phyloP scores from a whole-genome alignment of 2,329 filamentous ascomycete genomes.

The Hypoxylon sp. region DNA sequence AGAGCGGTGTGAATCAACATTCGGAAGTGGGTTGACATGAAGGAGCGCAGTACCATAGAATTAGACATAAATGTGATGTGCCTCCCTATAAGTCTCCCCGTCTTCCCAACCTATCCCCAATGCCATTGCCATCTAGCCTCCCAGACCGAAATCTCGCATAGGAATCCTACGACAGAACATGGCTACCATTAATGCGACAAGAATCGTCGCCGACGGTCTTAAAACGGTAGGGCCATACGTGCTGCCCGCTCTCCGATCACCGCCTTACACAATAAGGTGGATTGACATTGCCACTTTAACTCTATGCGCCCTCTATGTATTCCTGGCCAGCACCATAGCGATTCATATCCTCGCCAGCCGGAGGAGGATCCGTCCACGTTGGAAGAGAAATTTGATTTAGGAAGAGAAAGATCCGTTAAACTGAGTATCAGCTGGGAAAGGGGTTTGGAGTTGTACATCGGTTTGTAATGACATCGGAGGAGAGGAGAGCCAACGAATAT shows the following conservation, averaged over 20 bases:
- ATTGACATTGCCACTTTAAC: background rate
- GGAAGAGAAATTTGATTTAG: conserved; percentile 19
- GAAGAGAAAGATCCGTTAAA: background rate
- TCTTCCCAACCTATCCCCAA: background rate
- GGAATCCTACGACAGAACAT: background rate
- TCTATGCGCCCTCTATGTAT: conserved; percentile 6
- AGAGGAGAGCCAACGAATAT: background rate
- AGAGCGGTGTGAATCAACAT: background rate
- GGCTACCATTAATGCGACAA: background rate
- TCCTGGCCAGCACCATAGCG: background rate
- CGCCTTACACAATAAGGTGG: background rate
- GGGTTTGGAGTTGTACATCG: background rate
- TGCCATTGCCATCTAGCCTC: background rate
- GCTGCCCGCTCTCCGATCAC: background rate
- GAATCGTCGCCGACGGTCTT: background rate
- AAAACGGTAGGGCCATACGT: background rate
- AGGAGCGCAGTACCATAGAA: background rate
- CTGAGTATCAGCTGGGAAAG: background rate
- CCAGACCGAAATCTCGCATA: background rate
- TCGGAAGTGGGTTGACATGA: background rate
- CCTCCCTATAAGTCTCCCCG: background rate
- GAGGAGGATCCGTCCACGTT: conserved; percentile 17
- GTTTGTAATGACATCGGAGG: background rate
- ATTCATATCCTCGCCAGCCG: background rate
- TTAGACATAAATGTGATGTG: too few species aligned